These are phyloP conservation scores for Ogataea polymorpha DNA, from an alignment of 805 yeast genomes.

Conservation along the genomic window DNA sequence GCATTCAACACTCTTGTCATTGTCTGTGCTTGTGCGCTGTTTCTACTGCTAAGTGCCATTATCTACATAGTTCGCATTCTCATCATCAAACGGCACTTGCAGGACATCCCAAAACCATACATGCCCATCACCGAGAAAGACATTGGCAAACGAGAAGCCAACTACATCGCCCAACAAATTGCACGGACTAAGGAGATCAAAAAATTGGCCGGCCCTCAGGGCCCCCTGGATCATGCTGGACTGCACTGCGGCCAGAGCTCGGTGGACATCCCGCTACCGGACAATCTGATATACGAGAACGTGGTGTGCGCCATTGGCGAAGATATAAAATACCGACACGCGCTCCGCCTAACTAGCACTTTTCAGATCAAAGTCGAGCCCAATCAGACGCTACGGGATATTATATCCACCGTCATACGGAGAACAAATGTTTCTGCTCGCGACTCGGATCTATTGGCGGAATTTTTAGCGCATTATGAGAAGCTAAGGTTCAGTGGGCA, in stretches of 20 bases:
- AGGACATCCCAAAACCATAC: constrained; percentile 77
- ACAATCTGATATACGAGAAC: constrained; percentile 45
- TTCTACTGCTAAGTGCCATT: constrained; percentile 47
- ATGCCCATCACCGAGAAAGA: constrained; percentile 65
- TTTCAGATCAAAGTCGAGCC: constrained; percentile 21
- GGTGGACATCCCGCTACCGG: constrained; percentile 17
- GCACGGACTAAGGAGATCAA: constrained; percentile 41
- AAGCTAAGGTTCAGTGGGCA: constrained; percentile 62
- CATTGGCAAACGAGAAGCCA: constrained; percentile 46
- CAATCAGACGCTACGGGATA: constrained; percentile 23
- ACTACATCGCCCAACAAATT: constrained; percentile 39
- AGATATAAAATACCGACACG: constrained; percentile 45
- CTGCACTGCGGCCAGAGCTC: constrained; percentile 30
- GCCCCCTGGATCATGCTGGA: constrained; percentile 49
- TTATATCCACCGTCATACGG: constrained; percentile 30
- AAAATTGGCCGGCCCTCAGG: constrained; percentile 40
- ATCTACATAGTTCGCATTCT: constrained; percentile 60
- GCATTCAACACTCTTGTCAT: constrained; percentile 82
- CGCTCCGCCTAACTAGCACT: constrained; percentile 18
- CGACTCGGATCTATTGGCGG: constrained; percentile 16
- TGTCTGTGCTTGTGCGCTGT: constrained; percentile 63
- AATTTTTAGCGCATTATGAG: constrained; percentile 59
- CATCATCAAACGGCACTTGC: constrained; percentile 52
- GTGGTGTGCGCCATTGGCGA: constrained; percentile 59
- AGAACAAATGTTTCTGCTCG: constrained; percentile 5